phyloP scores from a whole-genome alignment of 768 basidiomycete genomes.

The Suillus sp. region DNA sequence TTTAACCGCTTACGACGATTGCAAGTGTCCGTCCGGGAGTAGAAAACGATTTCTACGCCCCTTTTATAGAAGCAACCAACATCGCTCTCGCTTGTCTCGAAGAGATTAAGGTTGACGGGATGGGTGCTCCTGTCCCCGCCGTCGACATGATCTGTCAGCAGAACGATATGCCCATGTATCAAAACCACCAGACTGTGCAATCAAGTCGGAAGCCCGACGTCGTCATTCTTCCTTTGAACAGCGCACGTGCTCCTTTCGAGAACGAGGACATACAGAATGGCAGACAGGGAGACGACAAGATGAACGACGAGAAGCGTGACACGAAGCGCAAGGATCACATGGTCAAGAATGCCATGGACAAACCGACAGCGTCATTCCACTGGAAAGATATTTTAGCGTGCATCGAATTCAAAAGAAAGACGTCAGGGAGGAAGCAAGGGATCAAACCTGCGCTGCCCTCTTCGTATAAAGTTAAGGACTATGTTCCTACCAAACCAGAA shows the following conservation, averaged over 20 bases:
- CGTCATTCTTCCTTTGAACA: not conserved
- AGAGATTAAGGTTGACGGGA: not conserved
- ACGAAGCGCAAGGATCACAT: not conserved
- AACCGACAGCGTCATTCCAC: not conserved
- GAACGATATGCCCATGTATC: not conserved
- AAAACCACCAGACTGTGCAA: not conserved
- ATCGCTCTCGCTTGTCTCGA: slow-evolving; percentile 2
- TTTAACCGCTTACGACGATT: not conserved
- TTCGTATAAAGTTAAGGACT: not conserved
- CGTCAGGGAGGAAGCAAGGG: not conserved
- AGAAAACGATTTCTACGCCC: not conserved
- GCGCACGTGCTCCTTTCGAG: not conserved
- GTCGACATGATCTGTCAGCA: not conserved
- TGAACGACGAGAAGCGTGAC: too few species aligned
- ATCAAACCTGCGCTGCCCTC: not conserved
- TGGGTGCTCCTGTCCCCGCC: not conserved
- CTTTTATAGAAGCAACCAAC: not conserved
- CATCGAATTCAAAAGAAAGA: not conserved
- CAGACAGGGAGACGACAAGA: not conserved
- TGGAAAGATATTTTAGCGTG: not conserved
- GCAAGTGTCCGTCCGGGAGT: not conserved
- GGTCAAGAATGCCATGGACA: not conserved
- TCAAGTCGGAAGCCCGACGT: not conserved
- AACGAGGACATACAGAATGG: not conserved
- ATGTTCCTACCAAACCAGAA: not conserved